A percentile compares a stretch with the other conserved stretches of the same genome.
phyloP scores from a whole-genome alignment of 1,284 basidiomycete genomes.

The Salmacisia buchloeana region DNA sequence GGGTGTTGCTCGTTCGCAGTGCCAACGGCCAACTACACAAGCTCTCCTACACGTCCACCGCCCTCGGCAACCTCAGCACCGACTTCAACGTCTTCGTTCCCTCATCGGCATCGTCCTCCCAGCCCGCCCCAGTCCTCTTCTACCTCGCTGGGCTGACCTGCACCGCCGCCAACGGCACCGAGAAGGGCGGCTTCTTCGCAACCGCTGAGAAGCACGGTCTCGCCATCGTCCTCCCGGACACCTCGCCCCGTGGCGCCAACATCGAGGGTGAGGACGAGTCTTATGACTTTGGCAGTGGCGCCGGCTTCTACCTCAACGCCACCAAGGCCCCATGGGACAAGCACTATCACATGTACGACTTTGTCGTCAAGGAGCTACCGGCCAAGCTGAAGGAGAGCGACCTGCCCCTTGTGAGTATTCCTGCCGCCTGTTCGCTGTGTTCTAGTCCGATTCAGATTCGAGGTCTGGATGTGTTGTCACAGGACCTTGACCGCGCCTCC shows the following conservation, averaged over 20 bases:
- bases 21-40: constrained; percentile 37
- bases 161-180: constrained; percentile 80
- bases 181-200: constrained; percentile 43
- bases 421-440: background rate
- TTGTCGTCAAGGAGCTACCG: constrained; percentile 37
- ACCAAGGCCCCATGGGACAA: constrained; percentile 40
- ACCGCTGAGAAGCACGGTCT: constrained; percentile 56
- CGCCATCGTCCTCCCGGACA: constrained; percentile 91
- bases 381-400: constrained; percentile 17
- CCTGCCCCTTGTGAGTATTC: constrained; percentile 31
- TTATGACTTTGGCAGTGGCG: constrained; percentile 59
- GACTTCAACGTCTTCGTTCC: constrained; percentile 90
- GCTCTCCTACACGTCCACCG: constrained; percentile 55
- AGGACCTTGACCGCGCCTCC: constrained; percentile 29
- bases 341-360: constrained; percentile 46
- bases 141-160: constrained; percentile 92
- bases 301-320: constrained; percentile 48
- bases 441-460: background rate
- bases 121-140: constrained; percentile 69
- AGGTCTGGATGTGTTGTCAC: background rate
- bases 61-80: constrained; percentile 72
- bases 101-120: constrained; percentile 51
- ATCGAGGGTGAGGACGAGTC: constrained; percentile 74
- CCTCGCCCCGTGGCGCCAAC: constrained; percentile 86
- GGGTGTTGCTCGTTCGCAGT: background rate